Conservation (phyloP, 1,284 basidiomycete species). For the Cryptococcus sp. region DNA sequence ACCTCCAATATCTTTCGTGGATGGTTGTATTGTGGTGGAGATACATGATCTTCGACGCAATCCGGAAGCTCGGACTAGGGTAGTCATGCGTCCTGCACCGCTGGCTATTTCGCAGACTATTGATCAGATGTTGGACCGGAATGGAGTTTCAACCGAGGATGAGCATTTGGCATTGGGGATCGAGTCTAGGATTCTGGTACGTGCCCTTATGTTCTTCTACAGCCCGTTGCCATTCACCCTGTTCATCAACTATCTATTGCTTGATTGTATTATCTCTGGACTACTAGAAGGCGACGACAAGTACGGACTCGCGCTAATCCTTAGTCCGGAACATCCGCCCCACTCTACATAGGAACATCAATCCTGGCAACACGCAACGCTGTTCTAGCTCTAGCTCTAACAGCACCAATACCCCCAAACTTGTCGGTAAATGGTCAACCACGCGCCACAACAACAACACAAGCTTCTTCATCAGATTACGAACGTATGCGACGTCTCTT, state of each 20-base stretch:
- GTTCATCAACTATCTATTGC: not conserved
- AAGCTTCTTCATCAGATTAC: conserved; percentile 13
- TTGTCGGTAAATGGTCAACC: conserved; percentile 34
- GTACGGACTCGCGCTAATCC: too few relatives aligned
- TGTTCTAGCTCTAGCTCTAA: conserved; percentile 40
- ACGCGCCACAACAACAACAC: conserved; percentile 15
- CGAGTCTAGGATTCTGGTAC: conserved; percentile 46
- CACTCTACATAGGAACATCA: conserved; percentile 47
- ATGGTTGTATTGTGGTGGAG: conserved; percentile 49
- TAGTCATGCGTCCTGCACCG: conserved; percentile 48
- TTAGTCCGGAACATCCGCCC: conserved; percentile 47
- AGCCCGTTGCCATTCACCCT: not conserved
- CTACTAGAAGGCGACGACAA: too few relatives aligned
- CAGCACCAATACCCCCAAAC: conserved; percentile 38
- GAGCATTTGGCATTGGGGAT: conserved; percentile 44
- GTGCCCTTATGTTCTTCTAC: conserved; percentile 7
- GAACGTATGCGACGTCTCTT: conserved; percentile 37
- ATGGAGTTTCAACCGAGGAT: conserved; percentile 41
- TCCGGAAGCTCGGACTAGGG: conserved; percentile 33
- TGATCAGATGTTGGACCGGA: conserved; percentile 43
- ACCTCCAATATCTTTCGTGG: conserved; percentile 44
- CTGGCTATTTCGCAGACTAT: conserved; percentile 44
- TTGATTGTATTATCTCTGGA: too few relatives aligned
- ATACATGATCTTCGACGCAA: conserved; percentile 44
- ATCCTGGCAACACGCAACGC: conserved; percentile 46